These are phyloP conservation scores for Amanita rubescens DNA, from an alignment of 768 basidiomycete genomes.

Conservation along the genomic window DNA sequence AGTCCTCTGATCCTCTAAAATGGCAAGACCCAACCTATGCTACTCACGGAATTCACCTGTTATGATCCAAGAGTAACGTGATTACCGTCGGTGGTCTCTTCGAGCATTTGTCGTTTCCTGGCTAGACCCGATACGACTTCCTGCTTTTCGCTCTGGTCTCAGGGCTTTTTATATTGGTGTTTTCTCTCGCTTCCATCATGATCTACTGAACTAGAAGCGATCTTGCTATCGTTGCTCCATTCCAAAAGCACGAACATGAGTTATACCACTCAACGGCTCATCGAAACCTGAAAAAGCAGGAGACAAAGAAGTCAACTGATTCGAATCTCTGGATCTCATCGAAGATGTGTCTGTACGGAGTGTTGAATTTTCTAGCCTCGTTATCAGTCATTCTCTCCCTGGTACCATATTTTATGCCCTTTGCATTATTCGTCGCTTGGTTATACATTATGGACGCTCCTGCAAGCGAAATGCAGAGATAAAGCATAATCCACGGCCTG, in stretches of 20 bases:
- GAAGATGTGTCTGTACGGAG: conserved; percentile 45
- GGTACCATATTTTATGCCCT: conserved; percentile 57
- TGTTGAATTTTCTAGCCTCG: conserved; percentile 55
- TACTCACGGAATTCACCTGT: no score
- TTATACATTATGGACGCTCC: conserved; percentile 53
- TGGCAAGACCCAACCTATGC: no score
- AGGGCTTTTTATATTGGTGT: no score
- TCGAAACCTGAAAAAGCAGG: conserved; percentile 72
- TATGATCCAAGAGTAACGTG: no score
- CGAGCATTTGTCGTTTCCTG: no score
- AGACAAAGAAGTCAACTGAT: conserved; percentile 57
- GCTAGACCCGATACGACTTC: no score
- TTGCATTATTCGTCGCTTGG: conserved; percentile 62
- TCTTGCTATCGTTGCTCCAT: conserved; percentile 65
- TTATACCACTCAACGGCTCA: conserved; percentile 58
- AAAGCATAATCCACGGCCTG: conserved; percentile 59
- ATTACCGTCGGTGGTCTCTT: no score
- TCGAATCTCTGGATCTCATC: conserved; percentile 60
- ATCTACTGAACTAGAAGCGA: no score
- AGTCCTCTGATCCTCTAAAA: no score
- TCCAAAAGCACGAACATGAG: conserved; percentile 64
- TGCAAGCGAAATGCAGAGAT: conserved; percentile 52
- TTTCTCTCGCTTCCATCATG: no score
- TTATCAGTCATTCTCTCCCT: conserved; percentile 57
- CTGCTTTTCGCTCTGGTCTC: no score